Conservation (phyloP, 2,329 filamentous ascomycete genomes). For the Cercospora zeina region DNA sequence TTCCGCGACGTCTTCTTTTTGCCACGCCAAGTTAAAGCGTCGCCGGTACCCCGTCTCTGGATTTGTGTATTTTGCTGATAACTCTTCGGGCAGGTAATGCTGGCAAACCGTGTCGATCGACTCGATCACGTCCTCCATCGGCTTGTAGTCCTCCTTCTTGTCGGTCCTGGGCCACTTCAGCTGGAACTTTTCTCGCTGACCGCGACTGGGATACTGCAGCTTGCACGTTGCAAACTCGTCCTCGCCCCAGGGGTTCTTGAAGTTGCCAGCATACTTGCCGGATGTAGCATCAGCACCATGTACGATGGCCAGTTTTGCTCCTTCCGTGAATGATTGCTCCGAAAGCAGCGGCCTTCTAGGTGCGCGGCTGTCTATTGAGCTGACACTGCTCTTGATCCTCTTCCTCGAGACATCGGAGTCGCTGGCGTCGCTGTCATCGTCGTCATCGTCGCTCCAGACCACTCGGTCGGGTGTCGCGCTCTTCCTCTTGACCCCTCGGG, state of each 20-base stretch:
- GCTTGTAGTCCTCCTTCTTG: conserved; percentile 58
- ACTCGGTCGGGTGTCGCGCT: conserved; percentile 40
- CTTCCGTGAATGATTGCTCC: conserved; percentile 30
- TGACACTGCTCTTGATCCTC: conserved; percentile 41
- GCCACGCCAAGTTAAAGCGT: conserved; percentile 71
- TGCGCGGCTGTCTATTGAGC: conserved; percentile 36
- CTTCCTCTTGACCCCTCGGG: conserved; percentile 41
- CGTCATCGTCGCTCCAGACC: conserved; percentile 40
- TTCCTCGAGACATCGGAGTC: conserved; percentile 42
- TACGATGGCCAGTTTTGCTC: conserved; percentile 40
- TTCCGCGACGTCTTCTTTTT: conserved; percentile 62
- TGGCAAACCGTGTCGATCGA: conserved; percentile 62
- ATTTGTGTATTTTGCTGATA: conserved; percentile 68
- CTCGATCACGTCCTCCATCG: conserved; percentile 62
- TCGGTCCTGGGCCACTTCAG: conserved; percentile 70
- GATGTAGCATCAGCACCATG: conserved; percentile 47
- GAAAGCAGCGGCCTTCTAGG: conserved; percentile 30
- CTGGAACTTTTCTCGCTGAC: conserved; percentile 57
- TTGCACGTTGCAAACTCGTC: conserved; percentile 49
- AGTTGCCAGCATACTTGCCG: conserved; percentile 48
- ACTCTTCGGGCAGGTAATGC: conserved; percentile 72
- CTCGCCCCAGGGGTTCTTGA: conserved; percentile 49
- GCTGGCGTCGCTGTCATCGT: conserved; percentile 37
- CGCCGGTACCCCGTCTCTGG: conserved; percentile 73
- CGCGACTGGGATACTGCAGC: conserved; percentile 79